A percentile compares a stretch with the other conserved stretches of the same genome.
phyloP scores from a whole-genome alignment of 169 alveolate species.

The Plasmodium blacklocki region DNA sequence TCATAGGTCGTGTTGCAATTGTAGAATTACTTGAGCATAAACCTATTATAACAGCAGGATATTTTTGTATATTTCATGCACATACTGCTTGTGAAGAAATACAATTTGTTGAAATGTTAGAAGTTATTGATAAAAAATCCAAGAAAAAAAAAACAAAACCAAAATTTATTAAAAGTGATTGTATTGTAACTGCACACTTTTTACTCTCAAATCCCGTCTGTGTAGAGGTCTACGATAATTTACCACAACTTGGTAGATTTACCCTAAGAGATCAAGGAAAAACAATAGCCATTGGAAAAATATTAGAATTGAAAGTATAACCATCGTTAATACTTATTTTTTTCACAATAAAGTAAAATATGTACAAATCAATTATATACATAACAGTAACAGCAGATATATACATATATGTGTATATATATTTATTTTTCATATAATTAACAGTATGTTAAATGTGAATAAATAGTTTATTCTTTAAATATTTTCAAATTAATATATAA shows the following conservation, averaged over 20 bases:
- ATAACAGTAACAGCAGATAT: too few species aligned
- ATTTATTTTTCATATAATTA: too few species aligned
- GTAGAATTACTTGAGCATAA: slow-evolving; percentile 94
- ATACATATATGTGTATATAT: too few species aligned
- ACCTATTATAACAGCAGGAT: slow-evolving; percentile 96
- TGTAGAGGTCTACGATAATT: slow-evolving; percentile 91
- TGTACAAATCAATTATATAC: too few species aligned
- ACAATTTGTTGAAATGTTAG: slow-evolving; percentile 82
- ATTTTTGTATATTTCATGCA: slow-evolving; percentile 92
- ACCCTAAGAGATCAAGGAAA: slow-evolving; percentile 97
- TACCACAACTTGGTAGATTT: slow-evolving; percentile 96
- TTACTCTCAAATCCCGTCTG: slow-evolving; percentile 90
- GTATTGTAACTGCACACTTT: slow-evolving; percentile 88
- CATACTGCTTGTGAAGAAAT: slow-evolving; percentile 92
- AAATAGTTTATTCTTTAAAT: too few species aligned
- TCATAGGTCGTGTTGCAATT: slow-evolving; percentile 92
- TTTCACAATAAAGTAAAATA: too few species aligned
- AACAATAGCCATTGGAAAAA: slow-evolving; percentile 92
- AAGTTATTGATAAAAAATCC: slow-evolving; percentile 84
- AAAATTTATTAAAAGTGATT: slow-evolving; percentile 87
- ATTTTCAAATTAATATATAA: too few species aligned
- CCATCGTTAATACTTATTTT: too few species aligned
- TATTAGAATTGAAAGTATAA: slow-evolving; percentile 57
- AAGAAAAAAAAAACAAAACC: slow-evolving; percentile 88
- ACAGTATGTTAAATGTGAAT: too few species aligned